phyloP scores from a whole-genome alignment of 2,329 filamentous ascomycete species.

The Tolypocladium tundrense region DNA sequence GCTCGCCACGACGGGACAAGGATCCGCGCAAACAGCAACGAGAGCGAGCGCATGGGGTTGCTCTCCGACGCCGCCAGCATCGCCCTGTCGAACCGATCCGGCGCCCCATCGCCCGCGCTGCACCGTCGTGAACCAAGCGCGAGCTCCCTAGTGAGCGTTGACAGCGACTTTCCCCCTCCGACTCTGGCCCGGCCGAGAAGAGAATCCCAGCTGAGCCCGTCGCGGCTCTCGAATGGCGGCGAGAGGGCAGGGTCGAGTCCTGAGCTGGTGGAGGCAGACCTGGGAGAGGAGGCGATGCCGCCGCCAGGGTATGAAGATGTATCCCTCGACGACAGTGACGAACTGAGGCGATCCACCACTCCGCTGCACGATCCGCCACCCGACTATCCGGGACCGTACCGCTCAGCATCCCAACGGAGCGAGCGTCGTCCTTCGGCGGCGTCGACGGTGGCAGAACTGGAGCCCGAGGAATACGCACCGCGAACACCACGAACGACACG shows the following conservation, averaged over 20 bases:
- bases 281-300: conserved; percentile 36
- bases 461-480: not conserved
- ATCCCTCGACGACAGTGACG: conserved; percentile 29
- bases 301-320: conserved; percentile 47
- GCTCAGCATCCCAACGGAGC: conserved; percentile 14
- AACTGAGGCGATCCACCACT: conserved; percentile 27
- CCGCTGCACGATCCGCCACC: conserved; percentile 40
- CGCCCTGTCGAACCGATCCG: conserved; percentile 22
- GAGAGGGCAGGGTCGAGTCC: conserved; percentile 38
- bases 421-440: not conserved
- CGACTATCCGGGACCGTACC: conserved; percentile 34
- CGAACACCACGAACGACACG: conserved; percentile 14
- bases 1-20: conserved; percentile 69
- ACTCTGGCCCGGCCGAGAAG: conserved; percentile 25
- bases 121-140: conserved; percentile 37
- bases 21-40: conserved; percentile 60
- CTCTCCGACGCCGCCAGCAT: conserved; percentile 64
- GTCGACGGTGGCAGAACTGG: conserved; percentile 6
- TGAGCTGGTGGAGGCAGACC: conserved; percentile 40
- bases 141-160: conserved; percentile 47
- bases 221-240: conserved; percentile 18
- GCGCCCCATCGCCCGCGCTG: conserved; percentile 18
- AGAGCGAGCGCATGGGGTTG: conserved; percentile 62
- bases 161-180: conserved; percentile 33
- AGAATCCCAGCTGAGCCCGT: conserved; percentile 33